Evolutionary conservation across 768 basidiomycete genomes (phyloP).

Genomic region (Gyrodon lividus): DNA sequence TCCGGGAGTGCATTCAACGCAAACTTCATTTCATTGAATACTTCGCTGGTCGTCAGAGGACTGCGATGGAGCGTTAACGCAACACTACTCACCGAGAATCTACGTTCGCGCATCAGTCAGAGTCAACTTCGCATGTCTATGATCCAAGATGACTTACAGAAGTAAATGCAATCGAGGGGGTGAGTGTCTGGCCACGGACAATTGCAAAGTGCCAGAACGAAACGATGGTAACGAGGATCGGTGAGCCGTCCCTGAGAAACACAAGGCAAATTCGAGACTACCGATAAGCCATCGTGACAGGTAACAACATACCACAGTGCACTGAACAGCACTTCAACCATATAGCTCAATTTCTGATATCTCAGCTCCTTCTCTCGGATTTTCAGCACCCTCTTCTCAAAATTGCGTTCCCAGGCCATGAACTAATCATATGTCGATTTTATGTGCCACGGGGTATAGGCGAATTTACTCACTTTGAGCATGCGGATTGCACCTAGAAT

Average conservation of each 20-base stretch:
- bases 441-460: neutral
- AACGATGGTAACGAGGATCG: slow-evolving; percentile 58
- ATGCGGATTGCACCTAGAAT: slow-evolving; percentile 86
- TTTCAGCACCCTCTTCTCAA: slow-evolving; percentile 70
- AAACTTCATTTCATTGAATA: slow-evolving; percentile 87
- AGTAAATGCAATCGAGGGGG: slow-evolving; percentile 85
- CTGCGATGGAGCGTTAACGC: neutral
- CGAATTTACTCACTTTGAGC: slow-evolving; percentile 57
- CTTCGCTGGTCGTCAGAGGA: slow-evolving; percentile 33
- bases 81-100: slow-evolving; percentile 40
- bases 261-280: neutral
- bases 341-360: slow-evolving; percentile 84
- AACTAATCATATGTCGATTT: slow-evolving; percentile 46
- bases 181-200: slow-evolving; percentile 62
- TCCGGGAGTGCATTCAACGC: slow-evolving; percentile 87
- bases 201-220: slow-evolving; percentile 75
- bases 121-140: neutral
- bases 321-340: slow-evolving; percentile 70
- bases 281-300: neutral
- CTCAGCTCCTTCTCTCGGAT: slow-evolving; percentile 80
- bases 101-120: slow-evolving; percentile 11
- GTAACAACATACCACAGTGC: slow-evolving; percentile 46
- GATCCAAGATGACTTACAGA: slow-evolving; percentile 39
- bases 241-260: slow-evolving; percentile 40
- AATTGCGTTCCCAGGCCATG: slow-evolving; percentile 94